Percentiles rank a stretch among this genome's conserved stretches.
These are phyloP conservation scores for Medicago lupulina DNA, from an alignment of 306 rosid genomes.

Conservation along the genomic window DNA sequence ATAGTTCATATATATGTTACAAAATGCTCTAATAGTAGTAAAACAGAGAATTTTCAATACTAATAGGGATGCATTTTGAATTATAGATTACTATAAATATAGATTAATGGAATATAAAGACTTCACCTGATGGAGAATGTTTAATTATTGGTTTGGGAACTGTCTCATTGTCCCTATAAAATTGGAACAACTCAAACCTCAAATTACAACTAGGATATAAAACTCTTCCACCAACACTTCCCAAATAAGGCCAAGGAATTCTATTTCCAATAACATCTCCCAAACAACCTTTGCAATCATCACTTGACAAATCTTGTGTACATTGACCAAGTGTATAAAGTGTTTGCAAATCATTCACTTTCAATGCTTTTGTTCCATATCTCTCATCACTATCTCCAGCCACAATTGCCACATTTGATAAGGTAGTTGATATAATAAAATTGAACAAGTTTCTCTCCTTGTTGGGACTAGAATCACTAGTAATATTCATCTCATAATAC, in stretches of 20 bases:
- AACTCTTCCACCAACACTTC: constrained; percentile 41
- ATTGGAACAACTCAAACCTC: constrained; percentile 37
- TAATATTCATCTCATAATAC: constrained; percentile 4
- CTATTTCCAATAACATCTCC: background rate
- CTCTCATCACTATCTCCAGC: background rate
- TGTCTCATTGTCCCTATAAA: constrained; percentile 3
- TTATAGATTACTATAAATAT: too few relatives aligned
- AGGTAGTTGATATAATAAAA: background rate
- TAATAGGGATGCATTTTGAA: too few relatives aligned
- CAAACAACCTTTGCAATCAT: constrained; percentile 18
- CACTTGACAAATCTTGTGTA: constrained; percentile 21
- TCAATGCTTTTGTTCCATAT: background rate
- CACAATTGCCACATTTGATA: background rate
- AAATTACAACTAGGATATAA: constrained; percentile 38
- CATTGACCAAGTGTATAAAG: constrained; percentile 34
- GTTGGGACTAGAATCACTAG: background rate
- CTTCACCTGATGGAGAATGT: background rate
- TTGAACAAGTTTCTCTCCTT: background rate
- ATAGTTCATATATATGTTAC: background rate
- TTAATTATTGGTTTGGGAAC: background rate
- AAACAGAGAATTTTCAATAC: too few relatives aligned
- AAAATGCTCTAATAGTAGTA: too few relatives aligned
- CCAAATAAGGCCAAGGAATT: constrained; percentile 40
- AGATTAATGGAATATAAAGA: background rate
- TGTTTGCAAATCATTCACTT: constrained; percentile 18